Percentiles rank a stretch among this genome's conserved stretches.
phyloP scores from a whole-genome alignment of 2,329 filamentous ascomycete species.

The Aspergillus sp. region DNA sequence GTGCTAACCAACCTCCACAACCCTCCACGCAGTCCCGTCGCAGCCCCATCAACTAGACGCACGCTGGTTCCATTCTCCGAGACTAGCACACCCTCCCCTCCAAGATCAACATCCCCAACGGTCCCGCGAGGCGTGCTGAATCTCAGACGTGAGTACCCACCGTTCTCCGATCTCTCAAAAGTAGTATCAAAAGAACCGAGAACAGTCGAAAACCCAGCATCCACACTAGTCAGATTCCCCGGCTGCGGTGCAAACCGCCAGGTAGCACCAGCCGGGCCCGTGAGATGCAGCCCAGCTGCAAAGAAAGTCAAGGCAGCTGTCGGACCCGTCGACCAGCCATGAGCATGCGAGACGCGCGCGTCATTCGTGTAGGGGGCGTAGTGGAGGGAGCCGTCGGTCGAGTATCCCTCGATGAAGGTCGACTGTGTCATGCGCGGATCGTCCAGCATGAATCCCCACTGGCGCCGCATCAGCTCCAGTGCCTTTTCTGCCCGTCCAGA shows the following conservation, averaged over 20 bases:
- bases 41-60: too few relatives aligned
- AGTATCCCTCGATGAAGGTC: constrained; percentile 53
- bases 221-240: constrained; percentile 32
- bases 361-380: constrained; percentile 52
- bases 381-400: constrained; percentile 44
- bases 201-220: constrained; percentile 38
- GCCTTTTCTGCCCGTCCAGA: constrained; percentile 37
- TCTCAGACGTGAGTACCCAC: neutral
- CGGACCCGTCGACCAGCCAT: constrained; percentile 52
- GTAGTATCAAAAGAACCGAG: constrained; percentile 33
- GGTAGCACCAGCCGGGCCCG: constrained; percentile 32
- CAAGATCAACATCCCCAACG: neutral
- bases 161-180: neutral
- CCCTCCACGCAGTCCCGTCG: too few relatives aligned
- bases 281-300: constrained; percentile 41
- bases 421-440: constrained; percentile 53
- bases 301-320: constrained; percentile 43
- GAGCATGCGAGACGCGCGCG: constrained; percentile 48
- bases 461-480: constrained; percentile 43
- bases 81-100: neutral
- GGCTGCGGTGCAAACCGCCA: constrained; percentile 38
- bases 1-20: too few relatives aligned
- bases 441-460: constrained; percentile 58
- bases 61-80: neutral
- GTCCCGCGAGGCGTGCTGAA: constrained; percentile 10